A percentile compares a stretch with the other conserved stretches of the same genome.
Conservation (phyloP, 2,329 filamentous ascomycete species). For the Pestalotiopsis sp. region DNA sequence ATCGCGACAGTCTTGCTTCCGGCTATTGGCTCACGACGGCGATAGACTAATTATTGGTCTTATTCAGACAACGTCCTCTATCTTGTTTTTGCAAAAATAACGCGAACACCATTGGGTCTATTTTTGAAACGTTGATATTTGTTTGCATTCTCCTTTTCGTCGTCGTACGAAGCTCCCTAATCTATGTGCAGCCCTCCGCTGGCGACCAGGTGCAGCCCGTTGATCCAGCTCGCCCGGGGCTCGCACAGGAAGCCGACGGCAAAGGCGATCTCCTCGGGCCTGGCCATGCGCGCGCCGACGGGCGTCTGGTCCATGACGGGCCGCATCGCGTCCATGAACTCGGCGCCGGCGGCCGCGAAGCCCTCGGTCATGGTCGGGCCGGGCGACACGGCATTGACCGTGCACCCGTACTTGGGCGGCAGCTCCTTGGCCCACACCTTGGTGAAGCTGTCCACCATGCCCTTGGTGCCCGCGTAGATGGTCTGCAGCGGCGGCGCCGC, state of each 20-base stretch:
- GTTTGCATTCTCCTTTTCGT: too few relatives aligned
- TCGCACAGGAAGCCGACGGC: slow-evolving; percentile 48
- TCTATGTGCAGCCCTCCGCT: slow-evolving; percentile 13
- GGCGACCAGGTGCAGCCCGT: slow-evolving; percentile 32
- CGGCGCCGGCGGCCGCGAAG: slow-evolving; percentile 35
- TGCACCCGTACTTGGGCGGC: slow-evolving; percentile 46
- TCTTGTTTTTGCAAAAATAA: too few relatives aligned
- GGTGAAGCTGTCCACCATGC: slow-evolving; percentile 51
- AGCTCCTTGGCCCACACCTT: slow-evolving; percentile 46
- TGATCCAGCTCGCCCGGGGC: slow-evolving; percentile 48
- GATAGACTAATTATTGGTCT: too few relatives aligned
- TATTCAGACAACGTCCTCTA: too few relatives aligned
- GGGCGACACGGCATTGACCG: slow-evolving; percentile 46
- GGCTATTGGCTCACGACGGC: too few relatives aligned
- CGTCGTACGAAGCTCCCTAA: neutral
- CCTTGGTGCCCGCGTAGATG: slow-evolving; percentile 53
- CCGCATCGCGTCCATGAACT: slow-evolving; percentile 42
- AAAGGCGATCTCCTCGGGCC: slow-evolving; percentile 48
- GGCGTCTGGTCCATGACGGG: slow-evolving; percentile 46
- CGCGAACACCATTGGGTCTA: too few relatives aligned
- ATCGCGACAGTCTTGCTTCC: too few relatives aligned
- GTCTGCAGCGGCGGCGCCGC: slow-evolving; percentile 38
- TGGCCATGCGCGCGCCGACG: slow-evolving; percentile 42
- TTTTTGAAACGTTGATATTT: too few relatives aligned
- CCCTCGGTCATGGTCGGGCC: slow-evolving; percentile 34